These are phyloP conservation scores for Corylus americana DNA, from an alignment of 306 rosid genomes.

Conservation along the genomic window DNA sequence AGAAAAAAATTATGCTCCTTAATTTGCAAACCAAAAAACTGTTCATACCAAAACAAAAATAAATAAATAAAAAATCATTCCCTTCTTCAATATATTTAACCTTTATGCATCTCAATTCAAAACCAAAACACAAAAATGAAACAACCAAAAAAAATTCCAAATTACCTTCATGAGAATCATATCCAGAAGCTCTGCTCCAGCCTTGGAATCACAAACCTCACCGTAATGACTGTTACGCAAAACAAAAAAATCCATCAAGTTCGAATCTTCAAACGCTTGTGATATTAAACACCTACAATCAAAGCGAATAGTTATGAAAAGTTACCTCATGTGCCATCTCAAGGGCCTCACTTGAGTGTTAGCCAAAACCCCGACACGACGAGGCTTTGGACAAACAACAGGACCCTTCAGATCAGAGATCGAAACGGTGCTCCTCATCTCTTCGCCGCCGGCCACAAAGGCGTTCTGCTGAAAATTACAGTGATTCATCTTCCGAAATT, in stretches of 20 bases:
- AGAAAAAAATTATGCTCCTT: neutral
- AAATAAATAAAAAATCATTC: neutral
- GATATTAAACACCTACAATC: conserved; percentile 9
- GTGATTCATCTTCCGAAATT: conserved; percentile 59
- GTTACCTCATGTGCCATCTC: conserved; percentile 64
- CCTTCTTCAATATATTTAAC: neutral
- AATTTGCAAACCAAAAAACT: neutral
- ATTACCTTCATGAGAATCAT: conserved; percentile 67
- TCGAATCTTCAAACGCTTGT: conserved; percentile 14
- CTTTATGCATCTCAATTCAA: neutral
- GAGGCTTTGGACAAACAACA: conserved; percentile 79
- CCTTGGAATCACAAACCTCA: conserved; percentile 67
- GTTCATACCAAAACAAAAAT: neutral
- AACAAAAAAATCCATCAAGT: conserved; percentile 14
- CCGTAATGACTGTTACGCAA: conserved; percentile 37
- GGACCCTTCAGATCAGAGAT: conserved; percentile 56
- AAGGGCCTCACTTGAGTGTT: conserved; percentile 46
- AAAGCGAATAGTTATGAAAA: neutral
- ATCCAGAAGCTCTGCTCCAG: conserved; percentile 81
- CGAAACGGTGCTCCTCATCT: conserved; percentile 45
- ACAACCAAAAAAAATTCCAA: neutral
- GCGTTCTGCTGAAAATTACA: conserved; percentile 79
- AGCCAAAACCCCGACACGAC: conserved; percentile 64
- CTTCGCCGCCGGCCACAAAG: conserved; percentile 57
- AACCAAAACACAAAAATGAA: neutral